phyloP scores from a whole-genome alignment of 2,329 filamentous ascomycete genomes.

The Diaporthe capsici region DNA sequence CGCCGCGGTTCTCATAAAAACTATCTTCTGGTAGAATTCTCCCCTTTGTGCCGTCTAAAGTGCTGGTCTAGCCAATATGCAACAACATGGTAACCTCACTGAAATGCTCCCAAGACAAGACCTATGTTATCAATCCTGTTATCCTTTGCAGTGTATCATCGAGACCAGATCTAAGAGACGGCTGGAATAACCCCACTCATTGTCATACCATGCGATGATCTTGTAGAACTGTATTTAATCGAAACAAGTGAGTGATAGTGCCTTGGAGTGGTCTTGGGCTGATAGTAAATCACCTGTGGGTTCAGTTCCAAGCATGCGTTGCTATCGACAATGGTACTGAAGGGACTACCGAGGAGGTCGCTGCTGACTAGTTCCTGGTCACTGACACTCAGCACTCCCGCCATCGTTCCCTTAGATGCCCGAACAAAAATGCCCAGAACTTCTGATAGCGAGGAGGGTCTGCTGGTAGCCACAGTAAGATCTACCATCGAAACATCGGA shows the following conservation, averaged over 20 bases:
- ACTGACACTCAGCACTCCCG: constrained; percentile 6
- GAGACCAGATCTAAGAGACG: constrained; percentile 2
- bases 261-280: not conserved
- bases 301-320: constrained; percentile 8
- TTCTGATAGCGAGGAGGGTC: constrained; percentile 6
- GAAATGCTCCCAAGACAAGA: not conserved
- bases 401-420: not conserved
- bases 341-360: not conserved
- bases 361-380: constrained; percentile 5
- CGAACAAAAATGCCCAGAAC: not conserved
- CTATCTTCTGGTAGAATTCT: no score
- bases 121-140: not conserved
- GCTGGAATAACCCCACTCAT: constrained; percentile 5
- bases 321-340: not conserved
- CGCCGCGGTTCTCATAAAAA: no score
- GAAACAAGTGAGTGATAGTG: not conserved
- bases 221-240: not conserved
- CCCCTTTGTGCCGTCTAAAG: no score
- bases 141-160: not conserved
- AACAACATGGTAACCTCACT: no score
- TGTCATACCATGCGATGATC: constrained; percentile 7
- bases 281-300: not conserved
- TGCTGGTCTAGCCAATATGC: no score
- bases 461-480: not conserved
- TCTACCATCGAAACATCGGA: constrained; percentile 9